Conservation (phyloP, 371 early-diverging fungal species). For the Saksenaea oblongispora region DNA sequence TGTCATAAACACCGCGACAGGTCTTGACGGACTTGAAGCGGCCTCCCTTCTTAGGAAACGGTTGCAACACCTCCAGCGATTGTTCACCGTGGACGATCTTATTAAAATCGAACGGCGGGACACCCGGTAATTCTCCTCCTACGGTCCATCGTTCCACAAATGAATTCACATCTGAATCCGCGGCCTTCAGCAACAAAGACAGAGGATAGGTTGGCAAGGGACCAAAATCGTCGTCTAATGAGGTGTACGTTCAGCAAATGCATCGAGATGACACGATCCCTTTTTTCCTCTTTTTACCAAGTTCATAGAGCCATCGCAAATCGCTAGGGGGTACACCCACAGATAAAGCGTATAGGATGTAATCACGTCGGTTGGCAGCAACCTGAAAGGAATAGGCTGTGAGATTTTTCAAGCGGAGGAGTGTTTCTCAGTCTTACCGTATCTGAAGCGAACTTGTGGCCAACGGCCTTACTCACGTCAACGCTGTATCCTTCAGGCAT, state of each 20-base stretch:
- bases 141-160: conserved; percentile 44
- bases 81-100: conserved; percentile 77
- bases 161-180: conserved; percentile 60
- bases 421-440: conserved; percentile 13
- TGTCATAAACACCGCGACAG: conserved; percentile 56
- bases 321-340: conserved; percentile 64
- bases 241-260: neutral
- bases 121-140: conserved; percentile 50
- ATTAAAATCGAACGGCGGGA: conserved; percentile 69
- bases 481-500: conserved; percentile 32
- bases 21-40: conserved; percentile 47
- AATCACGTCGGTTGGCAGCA: conserved; percentile 65
- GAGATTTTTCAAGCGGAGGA: no score
- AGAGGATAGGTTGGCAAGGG: conserved; percentile 76
- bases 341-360: conserved; percentile 69
- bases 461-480: conserved; percentile 57
- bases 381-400: conserved; percentile 44
- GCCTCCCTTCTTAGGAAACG: conserved; percentile 62
- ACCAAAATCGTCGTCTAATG: conserved; percentile 54
- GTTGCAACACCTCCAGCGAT: conserved; percentile 56
- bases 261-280: no score
- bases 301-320: conserved; percentile 67
- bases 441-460: conserved; percentile 33
- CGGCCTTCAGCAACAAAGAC: conserved; percentile 57
- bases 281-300: conserved; percentile 44